Conservation (phyloP, 192 early-diverging fungal genomes). For the Coemansia sp. region DNA sequence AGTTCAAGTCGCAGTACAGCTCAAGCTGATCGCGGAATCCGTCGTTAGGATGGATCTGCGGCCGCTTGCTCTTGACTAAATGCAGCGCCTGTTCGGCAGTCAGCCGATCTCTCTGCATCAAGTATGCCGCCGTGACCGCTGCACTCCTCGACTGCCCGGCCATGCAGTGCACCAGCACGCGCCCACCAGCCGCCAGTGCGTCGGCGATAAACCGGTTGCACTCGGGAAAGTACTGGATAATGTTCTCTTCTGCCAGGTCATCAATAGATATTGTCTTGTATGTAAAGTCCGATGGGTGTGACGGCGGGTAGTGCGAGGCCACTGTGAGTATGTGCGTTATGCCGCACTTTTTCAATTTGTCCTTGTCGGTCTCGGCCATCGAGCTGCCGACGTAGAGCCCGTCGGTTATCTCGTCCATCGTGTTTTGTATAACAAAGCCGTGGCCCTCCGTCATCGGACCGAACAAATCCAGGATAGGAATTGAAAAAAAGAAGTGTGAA, state of each 20-base stretch:
- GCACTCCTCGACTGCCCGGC: constrained; percentile 72
- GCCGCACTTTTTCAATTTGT: constrained; percentile 22
- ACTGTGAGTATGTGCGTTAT: constrained; percentile 51
- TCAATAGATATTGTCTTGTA: constrained; percentile 60
- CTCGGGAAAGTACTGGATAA: constrained; percentile 69
- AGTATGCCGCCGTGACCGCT: constrained; percentile 61
- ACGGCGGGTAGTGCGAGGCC: constrained; percentile 35
- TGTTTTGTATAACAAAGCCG: constrained; percentile 46
- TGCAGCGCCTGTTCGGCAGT: constrained; percentile 51
- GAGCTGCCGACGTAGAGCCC: constrained; percentile 53
- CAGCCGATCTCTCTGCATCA: constrained; percentile 60
- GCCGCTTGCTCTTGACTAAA: constrained; percentile 34
- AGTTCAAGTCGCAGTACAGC: constrained; percentile 60
- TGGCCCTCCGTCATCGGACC: constrained; percentile 5
- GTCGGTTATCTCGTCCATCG: constrained; percentile 42
- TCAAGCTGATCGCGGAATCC: constrained; percentile 64
- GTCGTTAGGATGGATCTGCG: constrained; percentile 59
- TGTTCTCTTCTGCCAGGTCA: constrained; percentile 62
- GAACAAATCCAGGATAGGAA: not conserved
- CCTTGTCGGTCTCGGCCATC: constrained; percentile 46
- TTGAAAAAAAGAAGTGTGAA: not conserved
- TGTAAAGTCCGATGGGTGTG: constrained; percentile 44
- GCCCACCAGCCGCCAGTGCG: constrained; percentile 46
- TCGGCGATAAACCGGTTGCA: constrained; percentile 59
- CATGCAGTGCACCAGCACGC: constrained; percentile 68